phyloP scores from a whole-genome alignment of 768 basidiomycete genomes.

The Lentinula edodes region DNA sequence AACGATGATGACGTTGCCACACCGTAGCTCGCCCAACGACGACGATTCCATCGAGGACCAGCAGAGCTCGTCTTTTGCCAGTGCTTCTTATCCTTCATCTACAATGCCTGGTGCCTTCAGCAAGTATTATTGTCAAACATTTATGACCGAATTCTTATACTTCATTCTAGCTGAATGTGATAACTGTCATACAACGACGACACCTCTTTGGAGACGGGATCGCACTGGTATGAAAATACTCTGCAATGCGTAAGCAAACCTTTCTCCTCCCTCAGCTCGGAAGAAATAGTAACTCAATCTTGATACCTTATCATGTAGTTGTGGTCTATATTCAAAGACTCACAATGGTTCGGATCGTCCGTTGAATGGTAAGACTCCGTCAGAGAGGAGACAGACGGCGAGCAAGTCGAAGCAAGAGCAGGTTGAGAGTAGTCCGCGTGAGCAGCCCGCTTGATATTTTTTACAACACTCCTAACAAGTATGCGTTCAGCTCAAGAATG shows the following conservation, averaged over 20 bases:
- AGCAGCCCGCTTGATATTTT: not conserved
- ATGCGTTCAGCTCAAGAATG: slow-evolving; percentile 1
- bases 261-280: too few relatives aligned
- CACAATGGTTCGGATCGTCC: slow-evolving; percentile 9
- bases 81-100: slow-evolving; percentile 5
- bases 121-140: not conserved
- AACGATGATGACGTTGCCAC: slow-evolving; percentile 8
- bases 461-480: not conserved
- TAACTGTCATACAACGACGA: slow-evolving; percentile 9
- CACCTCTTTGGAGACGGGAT: slow-evolving; percentile 7
- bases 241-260: slow-evolving; percentile 6
- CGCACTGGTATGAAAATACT: slow-evolving; percentile 7
- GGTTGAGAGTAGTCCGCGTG: slow-evolving; percentile 4
- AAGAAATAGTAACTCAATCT: not conserved
- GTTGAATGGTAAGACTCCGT: slow-evolving; percentile 7
- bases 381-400: slow-evolving; percentile 6
- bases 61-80: slow-evolving; percentile 3
- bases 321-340: slow-evolving; percentile 6
- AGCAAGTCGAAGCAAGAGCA: slow-evolving; percentile 6
- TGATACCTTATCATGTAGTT: not conserved
- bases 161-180: slow-evolving; percentile 3
- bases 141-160: not conserved
- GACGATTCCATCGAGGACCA: slow-evolving; percentile 2
- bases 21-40: slow-evolving; percentile 7
- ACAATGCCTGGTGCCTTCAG: slow-evolving; percentile 8